phyloP scores from a whole-genome alignment of 345 rosid species.

The Zanthoxylum bungeanum region DNA sequence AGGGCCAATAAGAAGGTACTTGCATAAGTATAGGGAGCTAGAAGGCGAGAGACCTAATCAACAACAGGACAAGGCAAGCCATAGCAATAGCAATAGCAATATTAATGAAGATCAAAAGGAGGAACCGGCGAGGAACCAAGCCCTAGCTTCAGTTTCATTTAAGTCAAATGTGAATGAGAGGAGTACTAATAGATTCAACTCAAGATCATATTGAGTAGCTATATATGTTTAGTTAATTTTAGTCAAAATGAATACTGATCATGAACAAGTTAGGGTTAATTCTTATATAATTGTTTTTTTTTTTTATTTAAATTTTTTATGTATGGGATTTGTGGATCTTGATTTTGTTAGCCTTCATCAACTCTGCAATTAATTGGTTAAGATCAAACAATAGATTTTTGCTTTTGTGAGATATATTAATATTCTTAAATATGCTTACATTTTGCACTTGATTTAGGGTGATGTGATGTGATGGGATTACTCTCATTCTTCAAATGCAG shows the following conservation, averaged over 20 bases:
- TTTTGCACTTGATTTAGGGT: background rate
- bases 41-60: conserved; percentile 26
- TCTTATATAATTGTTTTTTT: background rate
- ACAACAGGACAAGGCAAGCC: conserved; percentile 11
- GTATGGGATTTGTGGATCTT: background rate
- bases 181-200: conserved; percentile 1
- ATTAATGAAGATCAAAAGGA: background rate
- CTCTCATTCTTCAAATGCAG: background rate
- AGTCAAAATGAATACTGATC: background rate
- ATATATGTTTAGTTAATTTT: too few relatives aligned
- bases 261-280: conserved; percentile 1
- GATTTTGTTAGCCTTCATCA: background rate
- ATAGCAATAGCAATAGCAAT: conserved; percentile 8
- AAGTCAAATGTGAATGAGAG: conserved; percentile 6
- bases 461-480: background rate
- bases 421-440: background rate
- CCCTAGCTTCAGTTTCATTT: background rate
- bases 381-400: background rate
- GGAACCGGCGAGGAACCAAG: conserved; percentile 7
- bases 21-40: conserved; percentile 29
- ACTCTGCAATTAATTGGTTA: conserved; percentile 3
- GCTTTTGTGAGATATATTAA: background rate
- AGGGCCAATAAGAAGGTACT: conserved; percentile 20
- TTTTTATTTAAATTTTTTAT: conserved; percentile 4
- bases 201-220: conserved; percentile 12